phyloP scores from a whole-genome alignment of 2,329 filamentous ascomycete genomes.

The Xylariaceae sp. region DNA sequence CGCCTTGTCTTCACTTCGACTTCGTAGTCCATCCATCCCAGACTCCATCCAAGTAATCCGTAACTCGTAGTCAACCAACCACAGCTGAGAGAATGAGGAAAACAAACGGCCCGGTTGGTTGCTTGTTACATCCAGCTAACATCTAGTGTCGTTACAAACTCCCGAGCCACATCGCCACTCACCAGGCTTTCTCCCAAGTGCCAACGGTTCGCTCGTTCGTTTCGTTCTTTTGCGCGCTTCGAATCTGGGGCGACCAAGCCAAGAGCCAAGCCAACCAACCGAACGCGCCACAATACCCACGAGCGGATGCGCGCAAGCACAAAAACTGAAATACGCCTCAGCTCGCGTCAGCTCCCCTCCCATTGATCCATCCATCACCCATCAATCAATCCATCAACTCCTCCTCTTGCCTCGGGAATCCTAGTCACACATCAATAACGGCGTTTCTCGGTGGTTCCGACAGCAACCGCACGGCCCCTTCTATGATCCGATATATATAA shows the following conservation, averaged over 20 bases:
- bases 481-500: too few relatives aligned
- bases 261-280: background rate
- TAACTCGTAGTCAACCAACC: background rate
- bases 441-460: too few relatives aligned
- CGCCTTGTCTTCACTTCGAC: too few relatives aligned
- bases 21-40: too few relatives aligned
- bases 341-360: conserved; percentile 1
- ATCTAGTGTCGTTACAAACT: background rate
- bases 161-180: background rate
- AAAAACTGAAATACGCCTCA: conserved; percentile 5
- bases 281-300: conserved; percentile 11
- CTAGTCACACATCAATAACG: too few relatives aligned
- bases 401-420: too few relatives aligned
- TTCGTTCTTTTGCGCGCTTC: too few relatives aligned
- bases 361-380: background rate
- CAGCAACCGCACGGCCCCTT: too few relatives aligned
- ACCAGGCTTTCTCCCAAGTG: background rate
- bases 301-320: too few relatives aligned
- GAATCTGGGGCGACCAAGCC: too few relatives aligned
- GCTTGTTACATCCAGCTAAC: background rate
- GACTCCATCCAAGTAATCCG: background rate
- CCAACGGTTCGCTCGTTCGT: too few relatives aligned
- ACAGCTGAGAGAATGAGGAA: background rate
- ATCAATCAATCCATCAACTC: background rate
- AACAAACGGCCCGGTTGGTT: background rate